These are phyloP conservation scores for Paecilomyces variotii DNA, from an alignment of 2,329 filamentous ascomycete genomes.

Conservation along the genomic window DNA sequence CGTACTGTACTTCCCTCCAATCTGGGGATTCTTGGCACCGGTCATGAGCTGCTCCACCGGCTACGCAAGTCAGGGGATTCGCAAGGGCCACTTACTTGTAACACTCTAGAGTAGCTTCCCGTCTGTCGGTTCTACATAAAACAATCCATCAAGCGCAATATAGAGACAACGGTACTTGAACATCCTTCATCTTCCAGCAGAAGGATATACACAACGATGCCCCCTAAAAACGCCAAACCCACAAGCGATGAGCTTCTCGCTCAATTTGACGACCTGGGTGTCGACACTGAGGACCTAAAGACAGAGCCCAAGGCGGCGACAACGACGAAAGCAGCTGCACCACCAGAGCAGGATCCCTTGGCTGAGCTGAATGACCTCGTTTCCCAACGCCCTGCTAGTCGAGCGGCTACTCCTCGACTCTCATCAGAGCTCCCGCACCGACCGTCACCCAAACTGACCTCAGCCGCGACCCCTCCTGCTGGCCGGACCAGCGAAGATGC, in stretches of 20 bases:
- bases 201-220: conserved; percentile 19
- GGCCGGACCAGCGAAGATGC: conserved; percentile 60
- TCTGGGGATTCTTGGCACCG: conserved; percentile 16
- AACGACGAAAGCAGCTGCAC: conserved; percentile 9
- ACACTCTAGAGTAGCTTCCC: background rate
- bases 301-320: conserved; percentile 19
- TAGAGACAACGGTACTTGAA: too few species aligned
- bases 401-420: conserved; percentile 73
- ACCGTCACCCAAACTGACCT: conserved; percentile 49
- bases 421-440: conserved; percentile 34
- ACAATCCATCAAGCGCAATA: background rate
- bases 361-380: conserved; percentile 80
- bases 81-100: background rate
- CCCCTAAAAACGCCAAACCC: conserved; percentile 29
- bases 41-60: conserved; percentile 10
- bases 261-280: conserved; percentile 41
- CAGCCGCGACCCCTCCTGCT: conserved; percentile 32
- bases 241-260: conserved; percentile 44
- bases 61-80: conserved; percentile 8
- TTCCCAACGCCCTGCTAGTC: conserved; percentile 58
- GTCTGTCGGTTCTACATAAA: background rate
- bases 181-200: background rate
- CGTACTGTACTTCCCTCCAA: background rate
- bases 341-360: conserved; percentile 62
- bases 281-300: conserved; percentile 22